phyloP scores from a whole-genome alignment of 1,284 basidiomycete species.

The Sutorius eximius region DNA sequence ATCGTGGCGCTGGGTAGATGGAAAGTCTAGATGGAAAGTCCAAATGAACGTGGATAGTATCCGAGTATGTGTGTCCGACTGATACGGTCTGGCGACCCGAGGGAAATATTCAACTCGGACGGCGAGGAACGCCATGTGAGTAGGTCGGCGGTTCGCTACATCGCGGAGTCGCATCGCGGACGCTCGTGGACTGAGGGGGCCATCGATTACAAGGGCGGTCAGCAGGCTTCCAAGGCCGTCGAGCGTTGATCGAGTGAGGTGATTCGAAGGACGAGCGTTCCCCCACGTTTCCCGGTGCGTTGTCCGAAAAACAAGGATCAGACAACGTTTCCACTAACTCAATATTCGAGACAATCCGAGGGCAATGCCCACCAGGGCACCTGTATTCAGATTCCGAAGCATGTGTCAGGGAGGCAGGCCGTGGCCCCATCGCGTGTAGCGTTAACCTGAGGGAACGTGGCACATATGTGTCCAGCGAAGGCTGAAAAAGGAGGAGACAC shows the following conservation, averaged over 20 bases:
- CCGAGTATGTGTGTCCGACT: background rate
- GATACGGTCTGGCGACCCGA: background rate
- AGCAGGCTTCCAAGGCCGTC: background rate
- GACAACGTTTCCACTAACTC: background rate
- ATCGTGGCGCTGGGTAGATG: conserved; percentile 2
- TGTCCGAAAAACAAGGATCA: background rate
- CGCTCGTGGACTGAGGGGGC: background rate
- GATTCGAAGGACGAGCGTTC: background rate
- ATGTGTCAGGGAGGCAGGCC: background rate
- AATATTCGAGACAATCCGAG: background rate
- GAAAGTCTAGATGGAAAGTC: conserved; percentile 14
- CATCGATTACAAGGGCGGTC: background rate
- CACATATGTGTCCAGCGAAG: background rate
- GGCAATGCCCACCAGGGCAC: background rate
- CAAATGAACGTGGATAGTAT: conserved; percentile 13
- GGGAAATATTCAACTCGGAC: background rate
- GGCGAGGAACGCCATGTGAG: background rate
- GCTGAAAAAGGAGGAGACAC: background rate
- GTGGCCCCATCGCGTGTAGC: conserved; percentile 5
- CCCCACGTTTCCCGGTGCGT: background rate
- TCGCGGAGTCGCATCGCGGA: background rate
- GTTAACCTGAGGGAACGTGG: conserved; percentile 5
- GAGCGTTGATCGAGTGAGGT: background rate
- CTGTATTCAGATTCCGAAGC: background rate
- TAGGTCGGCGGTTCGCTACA: background rate